Conservation (phyloP, 768 basidiomycete species). For the Phlebiopsis flavidoalba region DNA sequence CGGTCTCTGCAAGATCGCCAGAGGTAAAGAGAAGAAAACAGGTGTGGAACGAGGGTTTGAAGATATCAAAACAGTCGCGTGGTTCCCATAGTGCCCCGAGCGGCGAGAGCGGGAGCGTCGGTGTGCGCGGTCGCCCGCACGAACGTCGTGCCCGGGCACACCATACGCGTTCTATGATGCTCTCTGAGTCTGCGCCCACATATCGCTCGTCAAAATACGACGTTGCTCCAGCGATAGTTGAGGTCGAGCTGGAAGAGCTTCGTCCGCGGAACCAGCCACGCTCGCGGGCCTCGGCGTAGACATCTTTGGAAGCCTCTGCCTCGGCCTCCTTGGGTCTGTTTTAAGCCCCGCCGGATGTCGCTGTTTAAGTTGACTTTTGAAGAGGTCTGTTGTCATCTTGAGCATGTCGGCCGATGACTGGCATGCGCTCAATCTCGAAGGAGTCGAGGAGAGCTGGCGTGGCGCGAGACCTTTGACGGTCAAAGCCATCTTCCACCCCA, state of each 20-base stretch:
- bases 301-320: too few species aligned
- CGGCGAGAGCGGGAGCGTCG: neutral
- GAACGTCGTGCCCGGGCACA: neutral
- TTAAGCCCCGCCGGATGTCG: neutral
- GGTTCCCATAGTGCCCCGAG: too few species aligned
- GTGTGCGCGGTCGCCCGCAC: conserved; percentile 3
- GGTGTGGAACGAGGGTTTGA: neutral
- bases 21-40: neutral
- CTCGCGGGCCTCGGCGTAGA: neutral
- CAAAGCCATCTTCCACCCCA: conserved; percentile 28
- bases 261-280: neutral
- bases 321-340: too few species aligned
- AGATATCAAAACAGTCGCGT: conserved; percentile 1
- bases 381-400: conserved; percentile 14
- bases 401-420: conserved; percentile 26
- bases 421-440: conserved; percentile 26
- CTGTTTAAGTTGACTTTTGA: conserved; percentile 2
- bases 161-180: neutral
- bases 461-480: conserved; percentile 23
- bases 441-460: conserved; percentile 20
- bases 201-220: conserved; percentile 35
- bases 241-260: conserved; percentile 38
- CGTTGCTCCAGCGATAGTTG: conserved; percentile 45
- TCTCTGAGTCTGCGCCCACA: neutral
- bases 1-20: neutral